Evolutionary conservation across 805 yeast genomes (phyloP), one percentile per base, ranked within the genome.

Genomic region (Cyberlindnera maritima): DNA sequence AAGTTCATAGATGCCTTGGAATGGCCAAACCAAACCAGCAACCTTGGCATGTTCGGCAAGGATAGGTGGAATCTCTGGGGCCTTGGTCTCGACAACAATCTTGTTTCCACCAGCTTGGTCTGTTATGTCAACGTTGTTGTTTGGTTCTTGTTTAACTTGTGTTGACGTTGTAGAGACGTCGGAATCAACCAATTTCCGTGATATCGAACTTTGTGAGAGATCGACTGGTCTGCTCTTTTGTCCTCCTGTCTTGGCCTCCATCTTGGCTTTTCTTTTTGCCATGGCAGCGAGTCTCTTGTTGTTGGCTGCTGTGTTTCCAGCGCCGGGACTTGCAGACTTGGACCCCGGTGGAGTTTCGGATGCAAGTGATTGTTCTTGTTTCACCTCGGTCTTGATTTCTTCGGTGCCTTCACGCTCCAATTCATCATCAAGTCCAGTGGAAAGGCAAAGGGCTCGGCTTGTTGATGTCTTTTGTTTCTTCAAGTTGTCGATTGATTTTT

Each of bases 211-310:
- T 60, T 83, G 87, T 2, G 90, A 80, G 10, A 86, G 66, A 62
- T 86, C 92, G 1, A 85, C 80, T 0, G 85, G 78, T 36, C 66
- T 61, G 4, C 64, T 62, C 56, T 74, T 77, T 19, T 65, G 65
- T 6, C 70, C 68, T 10, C 70, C 69, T 10, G 76, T 65, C 55
- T 78, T 81, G 1, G 88, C 86, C 52, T 74, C 78, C 43, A 80
- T 82, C 62, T 86, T 88, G 4, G 96, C 94, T 61, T 85, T 83
- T 59, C 98, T 77, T 58, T 86, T 85, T n/a, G 96, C 96, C 88
- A 92, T 81, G 2, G 97, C 98, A 51, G 88, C 79, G 74, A 90
- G 77, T 63, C 97, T 79, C 0, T 96, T 91, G 41, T 85, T 83
- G 35, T 72, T 78, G 53, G 48, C 63, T 1, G 67, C 28, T 1